Evolutionary conservation across 805 yeast genomes (phyloP), one percentile per base, ranked within the genome.

Genomic region (Cyberlindnera mrakii): DNA sequence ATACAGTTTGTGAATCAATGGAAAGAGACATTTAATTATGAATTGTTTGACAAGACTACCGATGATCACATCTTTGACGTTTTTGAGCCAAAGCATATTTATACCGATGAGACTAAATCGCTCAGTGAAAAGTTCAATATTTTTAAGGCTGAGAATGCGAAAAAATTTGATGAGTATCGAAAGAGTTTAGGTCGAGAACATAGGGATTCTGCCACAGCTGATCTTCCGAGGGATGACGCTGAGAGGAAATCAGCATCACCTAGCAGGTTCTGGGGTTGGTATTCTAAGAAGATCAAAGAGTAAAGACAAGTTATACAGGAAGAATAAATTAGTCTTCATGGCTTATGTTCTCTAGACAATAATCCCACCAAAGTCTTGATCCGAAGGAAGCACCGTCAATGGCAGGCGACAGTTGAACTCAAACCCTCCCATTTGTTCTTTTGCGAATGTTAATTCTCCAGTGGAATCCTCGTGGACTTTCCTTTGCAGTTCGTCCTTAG

Each of bases 41-140:
- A 66, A 31, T 64, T 80, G 1, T 85, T 82, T 59, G 68, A 77
- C 49, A 51, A 57, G 20, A 62, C 60, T 39, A 82, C 90, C 0
- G 90, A 83, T 54, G 83, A 80, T 54, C 85, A 85, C 52, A 60
- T 84, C 31, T 84, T 83, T 60, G 82, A 78, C 58, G 67, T 76
- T 32, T 77, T 77, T 42, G 75, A 71, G 46, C 80, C 81, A 17
- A 66, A 58, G 34, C 73, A 68, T 47, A 45, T 63, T 2, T 60
- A 56, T 46, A 53, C 52, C 5, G 58, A 53, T 16, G 49, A 48
- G n/a, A 33, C 37, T 0, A 49, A 50, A 37, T 43, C 52, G 2
- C 19, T 52, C 9, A 49, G 53, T 39, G 62, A 57, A 27, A 50
- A 59, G 23, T 53, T 61, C 6, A 63, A 66, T 32, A 55, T 55